Evolutionary conservation across 441 rosid genomes (phyloP), one percentile per base, ranked within the genome.

Genomic region (Brassica hybrid): DNA sequence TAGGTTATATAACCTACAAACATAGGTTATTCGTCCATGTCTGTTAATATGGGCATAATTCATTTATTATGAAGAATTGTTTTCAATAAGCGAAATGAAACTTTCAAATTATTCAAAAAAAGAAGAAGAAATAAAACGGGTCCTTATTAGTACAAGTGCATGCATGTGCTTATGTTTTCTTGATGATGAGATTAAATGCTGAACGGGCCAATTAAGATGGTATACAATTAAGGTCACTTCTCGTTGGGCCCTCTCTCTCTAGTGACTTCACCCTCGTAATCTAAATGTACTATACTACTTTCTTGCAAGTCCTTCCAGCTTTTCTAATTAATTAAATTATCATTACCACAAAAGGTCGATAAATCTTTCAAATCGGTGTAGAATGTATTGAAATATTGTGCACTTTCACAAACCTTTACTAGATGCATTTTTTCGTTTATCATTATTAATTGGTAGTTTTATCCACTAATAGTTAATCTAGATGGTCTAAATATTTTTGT

Each of bases 151-250:
- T 54, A 43, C 54, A 74, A 74, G 78, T 62, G 72, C 75, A 73
- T 67, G 81, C 81, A 79, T 79, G 82, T 79, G 82, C 78, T 79
- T 14, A 74, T 79, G 82, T 79, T 69, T 74, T 32, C 62, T 74
- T 74, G 79, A 69, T 79, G 72, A 79, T 79, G 67, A 9, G 82
- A 69, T 74, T 79, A 79, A 70, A 64, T 57, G 63, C 45, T 74
- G 75, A 79, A 79, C 70, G 72, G 79, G 79, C 79, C 75, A 79
- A 69, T 64, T 74, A 79, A 64, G 62, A 74, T 69, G 67, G 4
- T 67, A 50, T 69, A 41, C 75, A 74, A 56, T 79, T 79, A 69
- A 69, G 75, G 76, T 74, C 82, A 74, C 82, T 69, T 79, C 79
- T 64, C 62, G 48, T 12, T 74, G 75, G 78, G 25, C 62, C 78